Percentiles rank a stretch among this genome's conserved stretches.
phyloP scores from a whole-genome alignment of 2,329 filamentous ascomycete species.

The Graphilbum ipis-grandicollis region DNA sequence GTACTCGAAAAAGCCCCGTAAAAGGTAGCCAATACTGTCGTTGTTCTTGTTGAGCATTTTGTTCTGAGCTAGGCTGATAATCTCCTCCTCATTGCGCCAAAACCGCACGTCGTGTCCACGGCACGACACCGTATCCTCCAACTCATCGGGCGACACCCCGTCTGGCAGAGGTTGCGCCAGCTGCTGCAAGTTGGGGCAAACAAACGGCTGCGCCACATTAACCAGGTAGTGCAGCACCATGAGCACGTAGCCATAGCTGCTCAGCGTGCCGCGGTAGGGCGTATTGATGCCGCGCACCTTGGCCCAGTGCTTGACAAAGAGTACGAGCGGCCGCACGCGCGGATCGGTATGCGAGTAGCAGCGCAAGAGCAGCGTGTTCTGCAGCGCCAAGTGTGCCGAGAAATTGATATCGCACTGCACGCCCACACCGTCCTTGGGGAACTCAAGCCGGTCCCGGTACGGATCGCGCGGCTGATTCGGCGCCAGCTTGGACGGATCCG shows the following conservation, averaged over 20 bases:
- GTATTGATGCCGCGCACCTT: constrained; percentile 75
- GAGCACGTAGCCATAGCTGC: constrained; percentile 78
- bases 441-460: constrained; percentile 49
- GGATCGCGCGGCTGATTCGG: constrained; percentile 34
- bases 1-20: constrained; percentile 80
- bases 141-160: constrained; percentile 18
- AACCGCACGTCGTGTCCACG: constrained; percentile 59
- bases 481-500: constrained; percentile 30
- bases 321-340: constrained; percentile 58
- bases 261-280: constrained; percentile 70
- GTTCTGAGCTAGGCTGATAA: constrained; percentile 38
- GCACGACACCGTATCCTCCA: constrained; percentile 27
- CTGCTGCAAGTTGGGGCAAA: constrained; percentile 68
- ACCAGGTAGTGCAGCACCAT: constrained; percentile 87
- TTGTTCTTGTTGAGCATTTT: constrained; percentile 49
- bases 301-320: constrained; percentile 86
- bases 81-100: constrained; percentile 58
- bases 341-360: constrained; percentile 69
- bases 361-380: constrained; percentile 67
- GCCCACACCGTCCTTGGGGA: constrained; percentile 59
- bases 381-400: constrained; percentile 62
- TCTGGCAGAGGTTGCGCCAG: constrained; percentile 24
- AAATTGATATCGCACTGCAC: constrained; percentile 91
- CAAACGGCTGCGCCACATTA: constrained; percentile 63
- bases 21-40: constrained; percentile 51